These are phyloP conservation scores for Pythium insidiosum DNA, from an alignment of 352 stramenopile species.

Conservation along the genomic window DNA sequence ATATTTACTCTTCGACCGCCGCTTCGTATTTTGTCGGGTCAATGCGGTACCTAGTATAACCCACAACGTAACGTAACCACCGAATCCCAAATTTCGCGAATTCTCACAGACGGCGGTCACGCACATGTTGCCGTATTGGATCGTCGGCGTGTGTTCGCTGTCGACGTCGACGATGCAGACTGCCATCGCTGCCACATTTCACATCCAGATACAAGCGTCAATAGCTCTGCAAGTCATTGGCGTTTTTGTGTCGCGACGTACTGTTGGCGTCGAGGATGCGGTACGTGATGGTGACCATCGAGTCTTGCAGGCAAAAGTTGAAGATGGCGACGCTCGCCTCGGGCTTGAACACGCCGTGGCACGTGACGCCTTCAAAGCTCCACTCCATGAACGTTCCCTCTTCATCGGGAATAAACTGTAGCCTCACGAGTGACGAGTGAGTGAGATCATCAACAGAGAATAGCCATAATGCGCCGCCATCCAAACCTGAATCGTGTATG, in stretches of 20 bases:
- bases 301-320: slow-evolving; percentile 77
- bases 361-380: slow-evolving; percentile 80
- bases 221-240: background rate
- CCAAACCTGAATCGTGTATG: slow-evolving; percentile 72
- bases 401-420: slow-evolving; percentile 77
- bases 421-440: no score
- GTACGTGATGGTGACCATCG: slow-evolving; percentile 84
- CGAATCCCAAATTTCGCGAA: background rate
- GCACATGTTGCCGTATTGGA: slow-evolving; percentile 83
- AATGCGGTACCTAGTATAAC: slow-evolving; percentile 56
- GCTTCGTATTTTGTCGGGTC: slow-evolving; percentile 69
- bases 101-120: slow-evolving; percentile 1
- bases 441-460: background rate
- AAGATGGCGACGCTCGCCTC: slow-evolving; percentile 74
- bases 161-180: slow-evolving; percentile 82
- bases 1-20: no score
- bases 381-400: slow-evolving; percentile 81
- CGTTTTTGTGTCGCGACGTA: slow-evolving; percentile 14
- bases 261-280: slow-evolving; percentile 70
- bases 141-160: slow-evolving; percentile 71
- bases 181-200: slow-evolving; percentile 55
- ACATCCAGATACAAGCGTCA: background rate
- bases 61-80: background rate
- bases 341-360: slow-evolving; percentile 75
- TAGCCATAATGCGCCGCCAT: slow-evolving; percentile 3